Evolutionary conservation across 2,329 filamentous ascomycete genomes (phyloP), one percentile per base, ranked within the genome.

Genomic region (Botrytis cinerea): DNA sequence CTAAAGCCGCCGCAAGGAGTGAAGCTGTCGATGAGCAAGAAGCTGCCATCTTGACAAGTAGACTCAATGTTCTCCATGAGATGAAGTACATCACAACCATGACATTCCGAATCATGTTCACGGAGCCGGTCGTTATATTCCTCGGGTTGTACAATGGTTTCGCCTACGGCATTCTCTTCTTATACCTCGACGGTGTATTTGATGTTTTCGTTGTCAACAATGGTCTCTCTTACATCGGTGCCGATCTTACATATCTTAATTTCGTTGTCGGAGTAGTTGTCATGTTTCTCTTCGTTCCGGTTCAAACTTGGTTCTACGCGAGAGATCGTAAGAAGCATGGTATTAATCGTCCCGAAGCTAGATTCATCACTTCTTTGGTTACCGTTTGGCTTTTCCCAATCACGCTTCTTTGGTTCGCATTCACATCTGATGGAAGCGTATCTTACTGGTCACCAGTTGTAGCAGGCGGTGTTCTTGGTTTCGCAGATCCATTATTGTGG

Each of bases 201-300:
- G 80, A 84, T 74, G 81, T 85, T 64, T 83, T 85, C 75, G 80
- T 82, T n/a, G 76, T 83, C 75, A 82, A 84, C 74, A 84, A 84
- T 68, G 79, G 80, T 22, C 79, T 84, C 62, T 82, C 82, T 77
- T 82, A 80, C 74, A 81, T 84, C 72, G 76, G 74, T 12, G 82
- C 82, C n/a, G 81, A 83, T 66, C 77, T 84, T 60, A 84, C 83
- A 0, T 83, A 83, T 73, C 81, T 84, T 70, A 84, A 84, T 73
- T 84, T 84, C 74, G 81, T 84, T 73, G 83, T 84, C 38, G 82
- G 82, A 57, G 83, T 84, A 16, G 78, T 81, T 16, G 75, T 82
- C 73, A 84, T 84, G 80, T 83, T 84, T 78, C 76, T 76, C 71
- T 83, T 84, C 77, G 76, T 84, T 32, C 83, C 83, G 2, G 78